Base-by-base conservation (phyloP, 208 protist species). In the Trypanosomatidae sp. region DNA sequence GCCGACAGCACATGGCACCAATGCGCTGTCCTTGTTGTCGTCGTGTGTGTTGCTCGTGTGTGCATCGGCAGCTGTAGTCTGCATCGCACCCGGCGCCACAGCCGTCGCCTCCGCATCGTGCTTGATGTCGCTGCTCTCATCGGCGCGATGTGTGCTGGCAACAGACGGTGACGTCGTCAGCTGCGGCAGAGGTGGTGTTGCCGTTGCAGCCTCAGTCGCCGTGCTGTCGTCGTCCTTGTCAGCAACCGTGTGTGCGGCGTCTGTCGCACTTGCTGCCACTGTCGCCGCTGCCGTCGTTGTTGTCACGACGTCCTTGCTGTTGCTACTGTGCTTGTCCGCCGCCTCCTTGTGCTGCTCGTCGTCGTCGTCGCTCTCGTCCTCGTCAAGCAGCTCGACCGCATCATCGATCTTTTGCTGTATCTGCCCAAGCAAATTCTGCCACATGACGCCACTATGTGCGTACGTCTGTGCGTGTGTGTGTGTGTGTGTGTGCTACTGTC, bases 321-420 rank as follows among this genome's bases (percentile, higher is more conserved):
- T 2, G 24, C 2, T 2, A 15, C 8, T 1, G 24, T 13, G 30
- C 22, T 33, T 40, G 6, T 11, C 38, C 30, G 1, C 1, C n/a
- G 25, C 28, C 16, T 15, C 23, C 20, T 54, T 33, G 16, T 54
- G 42, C 4, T 52, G 33, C 16, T 42, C 54, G 8, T 33, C 44
- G 13, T 37, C 25, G 20, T 58, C 48, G 10, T 73, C 63, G 1
- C 35, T 63, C n/a, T 68, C 61, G 11, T 77, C 59, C 19, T 75
- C 60, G 10, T 63, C 51, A 1, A 70, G 53, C 4, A 68, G 44
- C 10, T 78, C 64, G 13, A 66, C 66, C 27, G 66, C 63, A 28
- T 77, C 68, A 33, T 75, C 82, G 16, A 87, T 61, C 26, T 60
- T 76, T 43, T 83, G 57, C 43, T 86, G 69, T 20, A 91, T 60